phyloP scores from a whole-genome alignment of 2,329 filamentous ascomycete species.

The Aspergillus candidus region DNA sequence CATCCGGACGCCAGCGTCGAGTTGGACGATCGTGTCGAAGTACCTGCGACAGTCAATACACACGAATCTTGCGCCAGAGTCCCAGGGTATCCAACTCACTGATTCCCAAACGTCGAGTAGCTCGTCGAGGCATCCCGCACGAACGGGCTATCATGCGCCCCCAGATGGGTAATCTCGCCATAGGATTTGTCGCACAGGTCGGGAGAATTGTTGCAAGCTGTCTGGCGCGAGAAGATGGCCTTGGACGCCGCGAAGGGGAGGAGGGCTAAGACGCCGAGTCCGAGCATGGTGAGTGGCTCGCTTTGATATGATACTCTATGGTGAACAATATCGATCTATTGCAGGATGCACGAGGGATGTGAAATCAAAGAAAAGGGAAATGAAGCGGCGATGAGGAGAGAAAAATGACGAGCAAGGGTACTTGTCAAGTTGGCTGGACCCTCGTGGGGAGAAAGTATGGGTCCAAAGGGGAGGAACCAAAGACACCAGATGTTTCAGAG shows the following conservation, averaged over 20 bases:
- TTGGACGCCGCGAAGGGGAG: constrained; percentile 25
- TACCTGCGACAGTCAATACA: constrained; percentile 24
- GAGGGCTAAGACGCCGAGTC: constrained; percentile 24
- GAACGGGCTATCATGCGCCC: constrained; percentile 69
- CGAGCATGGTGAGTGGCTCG: constrained; percentile 22
- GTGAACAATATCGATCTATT: background rate
- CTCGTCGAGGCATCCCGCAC: constrained; percentile 57
- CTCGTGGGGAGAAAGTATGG: too few relatives aligned
- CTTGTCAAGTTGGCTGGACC: background rate
- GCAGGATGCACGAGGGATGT: background rate
- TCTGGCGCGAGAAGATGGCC: constrained; percentile 26
- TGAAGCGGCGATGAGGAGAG: too few relatives aligned
- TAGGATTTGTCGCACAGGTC: constrained; percentile 65
- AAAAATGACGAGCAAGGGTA: background rate
- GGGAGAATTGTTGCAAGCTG: constrained; percentile 76
- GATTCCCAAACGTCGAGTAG: constrained; percentile 62
- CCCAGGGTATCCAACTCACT: too few relatives aligned
- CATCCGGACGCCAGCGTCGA: constrained; percentile 65
- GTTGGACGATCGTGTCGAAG: constrained; percentile 64
- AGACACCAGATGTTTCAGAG: background rate
- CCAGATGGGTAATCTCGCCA: constrained; percentile 70
- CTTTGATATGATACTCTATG: constrained; percentile 1
- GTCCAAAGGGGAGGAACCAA: too few relatives aligned
- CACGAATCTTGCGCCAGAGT: too few relatives aligned
- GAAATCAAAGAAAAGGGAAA: background rate